phyloP scores from a whole-genome alignment of 768 basidiomycete species.

The Leccinum pellstonianum region DNA sequence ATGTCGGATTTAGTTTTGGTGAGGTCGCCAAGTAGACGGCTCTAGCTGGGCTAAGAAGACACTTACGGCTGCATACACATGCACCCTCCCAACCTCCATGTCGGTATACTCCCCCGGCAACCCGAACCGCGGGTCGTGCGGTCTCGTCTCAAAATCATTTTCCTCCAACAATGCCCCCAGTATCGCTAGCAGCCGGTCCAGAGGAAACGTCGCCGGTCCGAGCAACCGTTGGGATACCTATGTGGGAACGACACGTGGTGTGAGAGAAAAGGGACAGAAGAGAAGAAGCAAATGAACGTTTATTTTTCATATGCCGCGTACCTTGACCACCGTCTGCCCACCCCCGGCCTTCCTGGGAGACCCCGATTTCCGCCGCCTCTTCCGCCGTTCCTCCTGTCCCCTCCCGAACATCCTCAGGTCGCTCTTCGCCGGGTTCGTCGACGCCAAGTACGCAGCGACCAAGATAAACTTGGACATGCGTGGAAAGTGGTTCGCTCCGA shows the following conservation, averaged over 20 bases:
- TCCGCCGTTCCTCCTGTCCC: conserved; percentile 53
- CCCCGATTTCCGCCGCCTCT: conserved; percentile 45
- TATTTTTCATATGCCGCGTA: conserved; percentile 15
- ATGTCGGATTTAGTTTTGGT: not conserved
- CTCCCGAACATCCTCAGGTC: conserved; percentile 61
- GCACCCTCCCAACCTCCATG: conserved; percentile 51
- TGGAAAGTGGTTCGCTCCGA: conserved; percentile 44
- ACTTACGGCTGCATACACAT: conserved; percentile 62
- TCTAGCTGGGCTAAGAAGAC: not conserved
- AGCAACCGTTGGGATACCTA: conserved; percentile 76
- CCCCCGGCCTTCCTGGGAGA: conserved; percentile 34
- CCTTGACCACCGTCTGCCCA: conserved; percentile 46
- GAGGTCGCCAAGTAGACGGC: not conserved
- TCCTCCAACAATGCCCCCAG: conserved; percentile 77
- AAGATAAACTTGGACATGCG: conserved; percentile 74
- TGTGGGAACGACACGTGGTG: not conserved
- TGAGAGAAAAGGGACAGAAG: not conserved
- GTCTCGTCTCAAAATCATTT: conserved; percentile 48
- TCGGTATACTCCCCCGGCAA: conserved; percentile 73
- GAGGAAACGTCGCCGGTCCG: conserved; percentile 41
- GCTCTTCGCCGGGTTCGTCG: conserved; percentile 78
- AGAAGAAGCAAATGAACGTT: not conserved
- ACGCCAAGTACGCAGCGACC: conserved; percentile 76
- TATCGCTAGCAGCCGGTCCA: conserved; percentile 69
- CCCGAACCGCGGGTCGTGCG: conserved; percentile 45